Evolutionary conservation across 805 yeast species (phyloP).

Genomic region (Jamesozyma piceae): DNA sequence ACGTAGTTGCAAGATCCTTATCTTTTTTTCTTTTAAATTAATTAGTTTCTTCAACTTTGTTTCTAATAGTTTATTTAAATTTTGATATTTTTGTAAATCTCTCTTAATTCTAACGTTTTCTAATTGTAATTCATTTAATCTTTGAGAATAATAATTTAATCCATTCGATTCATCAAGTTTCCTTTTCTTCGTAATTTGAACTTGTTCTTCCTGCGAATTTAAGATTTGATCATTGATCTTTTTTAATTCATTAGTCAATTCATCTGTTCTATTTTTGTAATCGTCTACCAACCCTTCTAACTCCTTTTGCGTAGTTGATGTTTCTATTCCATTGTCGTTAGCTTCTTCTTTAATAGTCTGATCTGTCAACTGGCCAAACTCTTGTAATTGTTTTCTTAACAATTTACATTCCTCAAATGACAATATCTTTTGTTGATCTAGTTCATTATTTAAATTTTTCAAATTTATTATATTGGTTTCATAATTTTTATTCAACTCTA

Average conservation of each 20-base stretch:
- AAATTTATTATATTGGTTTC: slow-evolving; percentile 23
- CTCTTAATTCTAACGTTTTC: slow-evolving; percentile 35
- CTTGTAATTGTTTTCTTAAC: slow-evolving; percentile 47
- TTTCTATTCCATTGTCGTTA: slow-evolving; percentile 15
- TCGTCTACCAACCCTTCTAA: slow-evolving; percentile 39
- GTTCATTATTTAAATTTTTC: slow-evolving; percentile 33
- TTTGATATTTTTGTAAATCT: slow-evolving; percentile 31
- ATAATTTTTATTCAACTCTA: slow-evolving; percentile 22
- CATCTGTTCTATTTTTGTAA: slow-evolving; percentile 43
- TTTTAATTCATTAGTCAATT: slow-evolving; percentile 33
- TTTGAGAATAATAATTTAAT: slow-evolving; percentile 20
- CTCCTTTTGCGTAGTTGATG: slow-evolving; percentile 4
- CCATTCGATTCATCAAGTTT: slow-evolving; percentile 20
- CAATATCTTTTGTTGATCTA: slow-evolving; percentile 43
- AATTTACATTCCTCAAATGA: slow-evolving; percentile 52
- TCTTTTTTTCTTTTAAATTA: slow-evolving; percentile 31
- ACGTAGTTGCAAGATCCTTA: slow-evolving; percentile 51
- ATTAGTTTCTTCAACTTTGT: slow-evolving; percentile 32
- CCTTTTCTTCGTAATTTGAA: slow-evolving; percentile 21
- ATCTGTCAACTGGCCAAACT: slow-evolving; percentile 28
- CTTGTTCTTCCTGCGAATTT: slow-evolving; percentile 8
- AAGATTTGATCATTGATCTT: slow-evolving; percentile 25
- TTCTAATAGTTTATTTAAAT: slow-evolving; percentile 30
- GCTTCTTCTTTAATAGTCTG: slow-evolving; percentile 10
- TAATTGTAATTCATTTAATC: slow-evolving; percentile 32